Base-by-base conservation (phyloP, 2,329 filamentous ascomycete species). In the Leptographium lundbergii region DNA sequence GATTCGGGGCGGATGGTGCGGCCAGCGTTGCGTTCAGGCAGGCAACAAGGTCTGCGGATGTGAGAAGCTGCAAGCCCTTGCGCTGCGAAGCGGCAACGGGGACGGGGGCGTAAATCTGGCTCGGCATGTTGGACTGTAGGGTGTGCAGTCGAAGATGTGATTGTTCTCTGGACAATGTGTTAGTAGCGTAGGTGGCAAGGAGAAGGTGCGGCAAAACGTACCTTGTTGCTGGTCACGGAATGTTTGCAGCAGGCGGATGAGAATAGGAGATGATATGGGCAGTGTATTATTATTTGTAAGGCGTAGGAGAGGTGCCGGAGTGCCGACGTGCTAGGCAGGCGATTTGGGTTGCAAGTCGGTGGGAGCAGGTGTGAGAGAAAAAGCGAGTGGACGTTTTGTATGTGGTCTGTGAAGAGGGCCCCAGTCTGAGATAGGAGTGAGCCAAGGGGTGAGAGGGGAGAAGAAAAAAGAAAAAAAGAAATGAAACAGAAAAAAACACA, bases 11-110 rank as follows among this genome's bases (percentile, higher is more conserved):
- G 4, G 61, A 17, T 1, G 59, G 22, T 51, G 72, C 67, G 10
- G 34, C 54, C 52, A 82, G 72, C 47, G 76, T 78, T 42, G 76
- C 77, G 66, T 74, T 79, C 65, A 82, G 72, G 68, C 75, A 80
- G 63, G 75, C 74, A 66, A 78, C 78, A 42, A 82, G 71, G 60
- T 82, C 80, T 60, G 80, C 75, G 24, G 72, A 71, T 52, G 74
- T 76, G 65, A 75, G 68, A 58, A 77, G 66, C 61, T 73, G 72
- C 60, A 77, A 71, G 59, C 69, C 73, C 64, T 75, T 74, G 66
- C 75, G 75, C 51, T 74, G 70, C 54, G 75, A 71, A 63, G 54
- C 54, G 14, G 77, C 72, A 66, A 80, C 73, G 59, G 78, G 73
- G 60, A 78, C 69, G 9, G 79, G 75, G 25, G 77, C 71, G 59